Evolutionary conservation across 2,329 filamentous ascomycete genomes (phyloP), one percentile per base, ranked within the genome.

Genomic region (Claviceps cyperi): DNA sequence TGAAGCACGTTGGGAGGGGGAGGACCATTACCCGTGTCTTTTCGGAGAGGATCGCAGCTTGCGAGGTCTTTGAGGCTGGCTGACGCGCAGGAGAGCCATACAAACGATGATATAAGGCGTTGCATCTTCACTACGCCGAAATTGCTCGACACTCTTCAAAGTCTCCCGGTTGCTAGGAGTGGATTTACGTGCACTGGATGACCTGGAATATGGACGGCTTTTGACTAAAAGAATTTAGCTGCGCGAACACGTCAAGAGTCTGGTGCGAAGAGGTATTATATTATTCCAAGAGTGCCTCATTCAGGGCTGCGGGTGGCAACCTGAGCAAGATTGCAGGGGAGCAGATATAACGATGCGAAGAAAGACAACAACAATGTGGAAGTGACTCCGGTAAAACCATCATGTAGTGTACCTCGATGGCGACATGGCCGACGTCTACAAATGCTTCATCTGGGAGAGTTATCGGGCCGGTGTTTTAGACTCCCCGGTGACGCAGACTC

Each of bases 11-110:
- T 11, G 7, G 5, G 15, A 8, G 19, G 19, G n/a, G 46, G 15
- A 21, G 35, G 49, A 49, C 47, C 32, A 45, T 50, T 58, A 62
- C 59, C 51, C 17, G 53, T 56, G 47, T 61, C 57, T 47, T 60
- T 61, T 22, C 52, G 52, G 17, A 58, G 53, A 1, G 59, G 59
- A 46, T 61, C 55, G 52, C 59, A 60, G 47, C 49, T 32, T n/a
- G 54, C 50, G 39, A 58, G 53, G 40, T 59, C 56, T 45, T 56
- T 51, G 17, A 58, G 52, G 24, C 55, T 53, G 36, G 54, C 57
- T 15, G 49, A 36, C 11, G 49, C 50, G 35, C 50, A 49, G 3
- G 53, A 19, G 36, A 53, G 46, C 47, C 46, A 49, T 36, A 38
- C 21, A 5, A 46, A 24, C 9, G 6, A 36, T 9, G 46, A n/a